These are phyloP conservation scores for Alternaria sp. DNA, from an alignment of 2,329 filamentous ascomycete species.

Conservation along the genomic window DNA sequence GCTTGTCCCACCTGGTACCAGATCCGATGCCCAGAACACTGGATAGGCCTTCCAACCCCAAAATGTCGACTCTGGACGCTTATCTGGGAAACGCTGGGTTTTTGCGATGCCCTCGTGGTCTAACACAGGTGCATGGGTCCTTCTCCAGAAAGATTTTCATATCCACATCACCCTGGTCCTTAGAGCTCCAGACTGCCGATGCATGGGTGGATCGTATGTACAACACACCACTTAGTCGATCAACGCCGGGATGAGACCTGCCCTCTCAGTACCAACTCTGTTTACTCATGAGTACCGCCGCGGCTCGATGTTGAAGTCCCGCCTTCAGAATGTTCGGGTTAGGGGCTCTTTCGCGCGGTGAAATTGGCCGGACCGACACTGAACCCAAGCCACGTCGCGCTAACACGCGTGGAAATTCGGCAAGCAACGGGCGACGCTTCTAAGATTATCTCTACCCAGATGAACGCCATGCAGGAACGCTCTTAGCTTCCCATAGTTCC, in stretches of 20 bases:
- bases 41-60: not conserved
- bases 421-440: not conserved
- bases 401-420: not conserved
- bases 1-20: slow-evolving; percentile 6
- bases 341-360: not conserved
- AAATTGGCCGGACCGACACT: not conserved
- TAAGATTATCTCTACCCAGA: not conserved
- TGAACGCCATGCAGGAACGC: not conserved
- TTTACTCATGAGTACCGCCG: not conserved
- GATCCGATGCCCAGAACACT: slow-evolving; percentile 10
- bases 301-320: not conserved
- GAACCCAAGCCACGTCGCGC: not conserved
- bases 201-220: not conserved
- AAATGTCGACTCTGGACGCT: not conserved
- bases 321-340: not conserved
- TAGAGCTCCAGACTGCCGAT: not conserved
- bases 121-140: not conserved
- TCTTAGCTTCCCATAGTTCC: not conserved
- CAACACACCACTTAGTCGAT: not conserved
- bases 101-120: not conserved
- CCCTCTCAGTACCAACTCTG: not conserved
- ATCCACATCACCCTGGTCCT: not conserved
- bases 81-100: not conserved
- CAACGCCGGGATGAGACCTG: not conserved
- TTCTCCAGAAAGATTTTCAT: slow-evolving; percentile 1